Evolutionary conservation across 192 early-diverging fungal genomes (phyloP).

Genomic region (Mycoemilia scoparia): DNA sequence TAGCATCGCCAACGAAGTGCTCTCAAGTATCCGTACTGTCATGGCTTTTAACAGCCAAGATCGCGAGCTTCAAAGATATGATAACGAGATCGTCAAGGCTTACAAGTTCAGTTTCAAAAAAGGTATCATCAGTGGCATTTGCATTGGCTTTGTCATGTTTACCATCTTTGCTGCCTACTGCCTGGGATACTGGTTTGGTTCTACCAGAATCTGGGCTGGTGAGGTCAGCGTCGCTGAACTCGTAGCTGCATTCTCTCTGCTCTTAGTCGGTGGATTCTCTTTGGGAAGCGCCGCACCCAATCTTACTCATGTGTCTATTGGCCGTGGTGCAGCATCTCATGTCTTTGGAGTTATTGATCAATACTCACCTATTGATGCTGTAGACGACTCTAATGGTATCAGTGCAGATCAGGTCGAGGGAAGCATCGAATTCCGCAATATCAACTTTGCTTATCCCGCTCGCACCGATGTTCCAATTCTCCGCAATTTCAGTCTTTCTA

Average conservation of each 20-base stretch:
- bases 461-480: constrained; percentile 68
- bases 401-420: constrained; percentile 33
- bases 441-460: constrained; percentile 71
- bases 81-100: constrained; percentile 38
- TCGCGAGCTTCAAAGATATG: constrained; percentile 46
- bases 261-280: constrained; percentile 68
- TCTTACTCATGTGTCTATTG: constrained; percentile 49
- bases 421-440: constrained; percentile 52
- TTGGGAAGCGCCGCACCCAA: constrained; percentile 57
- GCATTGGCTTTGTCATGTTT: constrained; percentile 60
- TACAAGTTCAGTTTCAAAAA: constrained; percentile 42
- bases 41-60: constrained; percentile 64
- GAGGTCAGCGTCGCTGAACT: constrained; percentile 34
- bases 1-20: constrained; percentile 69
- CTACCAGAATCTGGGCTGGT: constrained; percentile 31
- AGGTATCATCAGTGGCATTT: constrained; percentile 35
- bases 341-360: constrained; percentile 74
- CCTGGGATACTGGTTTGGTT: constrained; percentile 73
- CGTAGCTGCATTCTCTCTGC: constrained; percentile 71
- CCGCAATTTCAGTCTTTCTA: constrained; percentile 45
- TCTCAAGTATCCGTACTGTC: constrained; percentile 71
- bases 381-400: constrained; percentile 14
- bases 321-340: constrained; percentile 62
- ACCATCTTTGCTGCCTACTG: constrained; percentile 59
- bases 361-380: constrained; percentile 53